Evolutionary conservation across 495 filamentous ascomycete genomes (phyloP).

Genomic region (Podospora conica): DNA sequence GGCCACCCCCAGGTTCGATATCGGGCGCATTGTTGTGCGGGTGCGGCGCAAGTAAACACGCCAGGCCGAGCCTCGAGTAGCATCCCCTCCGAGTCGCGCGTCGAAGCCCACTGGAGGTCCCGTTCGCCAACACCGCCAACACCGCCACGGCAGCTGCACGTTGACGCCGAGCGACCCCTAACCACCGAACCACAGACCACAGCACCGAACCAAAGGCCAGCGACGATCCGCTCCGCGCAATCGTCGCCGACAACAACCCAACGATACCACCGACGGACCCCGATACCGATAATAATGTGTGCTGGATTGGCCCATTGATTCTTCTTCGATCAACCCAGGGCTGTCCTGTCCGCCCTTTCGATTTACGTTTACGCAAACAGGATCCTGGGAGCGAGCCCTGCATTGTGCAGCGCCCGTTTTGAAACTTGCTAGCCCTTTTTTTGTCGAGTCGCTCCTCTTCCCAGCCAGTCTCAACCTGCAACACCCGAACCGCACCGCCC

Average conservation of each 20-base stretch:
- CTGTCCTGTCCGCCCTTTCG: not conserved
- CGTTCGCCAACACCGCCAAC: not conserved
- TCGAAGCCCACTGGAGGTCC: too few species aligned
- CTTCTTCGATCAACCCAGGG: slow-evolving; percentile 5
- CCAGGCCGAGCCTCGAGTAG: not conserved
- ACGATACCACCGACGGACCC: too few species aligned
- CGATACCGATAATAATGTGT: slow-evolving; percentile 18
- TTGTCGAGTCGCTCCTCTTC: slow-evolving; percentile 10
- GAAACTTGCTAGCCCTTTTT: slow-evolving; percentile 15
- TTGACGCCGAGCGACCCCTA: slow-evolving; percentile 2
- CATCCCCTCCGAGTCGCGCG: slow-evolving; percentile 1
- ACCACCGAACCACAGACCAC: too few species aligned
- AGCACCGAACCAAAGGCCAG: too few species aligned
- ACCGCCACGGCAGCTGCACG: slow-evolving; percentile 3
- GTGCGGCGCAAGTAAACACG: slow-evolving; percentile 24
- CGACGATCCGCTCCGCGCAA: too few species aligned
- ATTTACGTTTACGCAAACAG: slow-evolving; percentile 15
- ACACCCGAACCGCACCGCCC: not conserved
- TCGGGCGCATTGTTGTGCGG: slow-evolving; percentile 21
- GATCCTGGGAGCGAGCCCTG: slow-evolving; percentile 7
- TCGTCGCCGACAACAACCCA: slow-evolving; percentile 1
- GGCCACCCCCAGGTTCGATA: not conserved
- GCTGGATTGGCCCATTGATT: slow-evolving; percentile 15
- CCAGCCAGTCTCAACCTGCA: slow-evolving; percentile 1
- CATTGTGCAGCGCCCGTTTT: slow-evolving; percentile 16